phyloP scores from a whole-genome alignment of 352 stramenopile species.

The Vaucheria bursata region DNA sequence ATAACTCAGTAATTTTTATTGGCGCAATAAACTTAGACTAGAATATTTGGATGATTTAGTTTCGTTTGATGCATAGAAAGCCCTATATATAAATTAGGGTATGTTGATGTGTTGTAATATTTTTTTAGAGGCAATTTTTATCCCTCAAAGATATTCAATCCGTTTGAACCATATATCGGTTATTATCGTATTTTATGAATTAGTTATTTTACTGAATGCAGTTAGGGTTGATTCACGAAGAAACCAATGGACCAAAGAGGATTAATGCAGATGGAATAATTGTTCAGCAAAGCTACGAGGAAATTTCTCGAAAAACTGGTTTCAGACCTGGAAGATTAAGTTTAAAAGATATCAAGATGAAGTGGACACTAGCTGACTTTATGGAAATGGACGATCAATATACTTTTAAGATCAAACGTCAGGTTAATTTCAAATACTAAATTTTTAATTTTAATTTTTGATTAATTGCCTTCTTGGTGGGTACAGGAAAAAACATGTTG shows the following conservation, averaged over 20 bases:
- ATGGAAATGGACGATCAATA: slow-evolving; percentile 92
- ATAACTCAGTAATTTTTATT: too few relatives aligned
- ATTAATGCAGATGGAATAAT: slow-evolving; percentile 47
- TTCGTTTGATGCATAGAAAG: too few relatives aligned
- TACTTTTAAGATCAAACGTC: slow-evolving; percentile 73
- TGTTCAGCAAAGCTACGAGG: slow-evolving; percentile 42
- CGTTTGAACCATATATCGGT: not conserved
- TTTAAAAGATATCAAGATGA: slow-evolving; percentile 92
- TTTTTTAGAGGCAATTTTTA: too few relatives aligned
- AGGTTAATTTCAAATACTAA: slow-evolving; percentile 1
- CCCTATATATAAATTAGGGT: too few relatives aligned
- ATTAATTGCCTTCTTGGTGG: not conserved
- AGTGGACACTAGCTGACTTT: slow-evolving; percentile 94
- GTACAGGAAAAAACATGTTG: slow-evolving; percentile 44
- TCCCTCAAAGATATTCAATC: too few relatives aligned
- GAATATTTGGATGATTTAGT: too few relatives aligned
- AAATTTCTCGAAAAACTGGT: slow-evolving; percentile 55
- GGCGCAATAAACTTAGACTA: too few relatives aligned
- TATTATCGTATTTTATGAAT: not conserved
- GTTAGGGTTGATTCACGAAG: slow-evolving; percentile 14
- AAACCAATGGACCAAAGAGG: slow-evolving; percentile 37
- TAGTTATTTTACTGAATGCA: not conserved
- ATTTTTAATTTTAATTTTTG: not conserved
- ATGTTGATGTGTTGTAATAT: too few relatives aligned
- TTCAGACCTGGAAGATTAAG: slow-evolving; percentile 89